Conservation (phyloP, 352 stramenopile species). For the Phytopythium ostracodes region DNA sequence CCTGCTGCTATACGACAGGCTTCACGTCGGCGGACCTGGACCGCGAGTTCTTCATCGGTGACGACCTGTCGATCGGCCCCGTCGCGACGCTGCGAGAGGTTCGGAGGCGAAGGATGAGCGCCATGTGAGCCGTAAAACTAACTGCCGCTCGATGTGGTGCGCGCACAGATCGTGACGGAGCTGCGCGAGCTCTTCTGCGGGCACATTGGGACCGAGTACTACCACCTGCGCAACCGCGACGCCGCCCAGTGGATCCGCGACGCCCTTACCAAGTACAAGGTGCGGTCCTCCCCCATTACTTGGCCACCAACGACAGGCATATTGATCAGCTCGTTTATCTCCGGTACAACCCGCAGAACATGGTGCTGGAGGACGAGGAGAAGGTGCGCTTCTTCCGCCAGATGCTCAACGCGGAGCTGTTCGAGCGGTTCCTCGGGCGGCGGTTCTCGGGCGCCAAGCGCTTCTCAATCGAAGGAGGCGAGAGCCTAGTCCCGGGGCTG, state of each 20-base stretch:
- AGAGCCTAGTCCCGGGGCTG: slow-evolving; percentile 95
- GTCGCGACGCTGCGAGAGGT: slow-evolving; percentile 73
- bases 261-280: slow-evolving; percentile 61
- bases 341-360: slow-evolving; percentile 25
- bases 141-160: slow-evolving; percentile 40
- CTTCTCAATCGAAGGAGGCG: slow-evolving; percentile 98
- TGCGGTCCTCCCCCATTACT: slow-evolving; percentile 5
- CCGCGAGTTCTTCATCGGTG: slow-evolving; percentile 90
- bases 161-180: slow-evolving; percentile 85
- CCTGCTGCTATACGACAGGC: slow-evolving; percentile 30
- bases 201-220: slow-evolving; percentile 97
- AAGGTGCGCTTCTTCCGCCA: slow-evolving; percentile 94
- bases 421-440: slow-evolving; percentile 97
- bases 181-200: slow-evolving; percentile 96
- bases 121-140: not conserved
- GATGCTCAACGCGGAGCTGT: slow-evolving; percentile 95
- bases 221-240: slow-evolving; percentile 95
- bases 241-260: slow-evolving; percentile 81
- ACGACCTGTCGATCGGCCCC: slow-evolving; percentile 80
- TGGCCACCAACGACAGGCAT: no score
- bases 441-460: slow-evolving; percentile 95
- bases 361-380: slow-evolving; percentile 71
- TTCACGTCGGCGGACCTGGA: slow-evolving; percentile 90
- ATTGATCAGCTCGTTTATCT: not conserved
- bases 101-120: not conserved